phyloP scores from a whole-genome alignment of 352 stramenopile genomes.

The Phytophthora fragariae region DNA sequence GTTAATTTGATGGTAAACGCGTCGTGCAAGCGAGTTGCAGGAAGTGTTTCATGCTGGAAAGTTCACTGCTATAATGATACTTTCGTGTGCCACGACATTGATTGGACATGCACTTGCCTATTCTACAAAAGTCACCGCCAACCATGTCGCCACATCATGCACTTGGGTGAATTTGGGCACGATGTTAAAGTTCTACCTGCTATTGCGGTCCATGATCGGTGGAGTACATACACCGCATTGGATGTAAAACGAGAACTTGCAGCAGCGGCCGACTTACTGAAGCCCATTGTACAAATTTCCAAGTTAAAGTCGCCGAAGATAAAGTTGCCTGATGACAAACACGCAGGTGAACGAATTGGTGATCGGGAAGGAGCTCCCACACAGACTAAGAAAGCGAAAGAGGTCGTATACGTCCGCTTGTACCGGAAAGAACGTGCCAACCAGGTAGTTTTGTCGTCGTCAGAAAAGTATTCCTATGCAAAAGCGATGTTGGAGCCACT shows the following conservation, averaged over 20 bases:
- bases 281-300: constrained; percentile 11
- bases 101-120: constrained; percentile 8
- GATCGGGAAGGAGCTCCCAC: too few species aligned
- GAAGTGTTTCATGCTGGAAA: too few species aligned
- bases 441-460: too few species aligned
- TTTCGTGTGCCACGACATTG: background rate
- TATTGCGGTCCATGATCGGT: constrained; percentile 2
- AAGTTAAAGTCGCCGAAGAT: constrained; percentile 18
- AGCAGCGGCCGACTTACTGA: background rate
- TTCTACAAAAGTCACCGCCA: constrained; percentile 19
- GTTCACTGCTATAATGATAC: too few species aligned
- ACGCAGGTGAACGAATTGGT: too few species aligned
- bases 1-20: too few species aligned
- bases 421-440: too few species aligned
- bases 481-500: too few species aligned
- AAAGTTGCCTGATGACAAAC: constrained; percentile 10
- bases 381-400: too few species aligned
- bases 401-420: too few species aligned
- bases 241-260: constrained; percentile 1
- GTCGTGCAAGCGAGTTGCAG: too few species aligned
- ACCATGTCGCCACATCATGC: constrained; percentile 16
- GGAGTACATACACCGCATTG: constrained; percentile 6
- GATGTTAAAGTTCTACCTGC: constrained; percentile 12
- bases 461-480: too few species aligned
- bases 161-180: constrained; percentile 3